Conservation (phyloP, 164 flowering plant genomes). For the Brasenia schreberi region DNA sequence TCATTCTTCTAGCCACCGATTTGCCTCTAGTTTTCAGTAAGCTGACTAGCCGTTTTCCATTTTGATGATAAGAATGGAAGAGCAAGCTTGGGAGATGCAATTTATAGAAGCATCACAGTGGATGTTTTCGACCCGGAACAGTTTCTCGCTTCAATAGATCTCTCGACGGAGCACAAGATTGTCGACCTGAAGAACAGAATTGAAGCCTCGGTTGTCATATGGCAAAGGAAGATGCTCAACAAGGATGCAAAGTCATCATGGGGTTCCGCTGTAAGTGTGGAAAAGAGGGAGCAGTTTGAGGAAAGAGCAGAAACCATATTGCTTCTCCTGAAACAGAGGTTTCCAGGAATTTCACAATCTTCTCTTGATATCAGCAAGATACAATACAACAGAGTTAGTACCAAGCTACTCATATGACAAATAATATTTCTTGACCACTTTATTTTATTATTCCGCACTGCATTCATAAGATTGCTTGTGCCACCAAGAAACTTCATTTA, state of each 20-base stretch:
- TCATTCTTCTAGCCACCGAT: too few relatives aligned
- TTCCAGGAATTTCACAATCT: slow-evolving; percentile 86
- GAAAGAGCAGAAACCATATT: slow-evolving; percentile 85
- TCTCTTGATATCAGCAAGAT: slow-evolving; percentile 72
- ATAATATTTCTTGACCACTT: not conserved
- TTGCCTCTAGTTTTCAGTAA: too few relatives aligned
- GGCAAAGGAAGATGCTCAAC: slow-evolving; percentile 72
- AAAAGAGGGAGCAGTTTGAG: slow-evolving; percentile 80
- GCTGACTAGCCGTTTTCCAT: not conserved
- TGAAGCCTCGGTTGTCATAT: slow-evolving; percentile 79
- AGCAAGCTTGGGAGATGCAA: slow-evolving; percentile 68
- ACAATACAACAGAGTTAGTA: slow-evolving; percentile 50
- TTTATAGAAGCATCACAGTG: slow-evolving; percentile 66
- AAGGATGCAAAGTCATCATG: slow-evolving; percentile 71
- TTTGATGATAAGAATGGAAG: slow-evolving; percentile 45
- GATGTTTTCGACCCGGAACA: slow-evolving; percentile 71
- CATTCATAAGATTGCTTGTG: too few relatives aligned
- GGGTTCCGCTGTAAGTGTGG: slow-evolving; percentile 72
- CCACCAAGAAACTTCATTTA: too few relatives aligned
- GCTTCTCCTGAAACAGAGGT: slow-evolving; percentile 60
- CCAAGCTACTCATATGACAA: not conserved
- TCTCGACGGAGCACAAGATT: slow-evolving; percentile 70
- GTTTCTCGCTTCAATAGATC: slow-evolving; percentile 47
- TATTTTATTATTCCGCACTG: too few relatives aligned
- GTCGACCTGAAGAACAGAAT: slow-evolving; percentile 78